Conservation (phyloP, 2,329 filamentous ascomycete genomes). For the Blastomyces percursus region DNA sequence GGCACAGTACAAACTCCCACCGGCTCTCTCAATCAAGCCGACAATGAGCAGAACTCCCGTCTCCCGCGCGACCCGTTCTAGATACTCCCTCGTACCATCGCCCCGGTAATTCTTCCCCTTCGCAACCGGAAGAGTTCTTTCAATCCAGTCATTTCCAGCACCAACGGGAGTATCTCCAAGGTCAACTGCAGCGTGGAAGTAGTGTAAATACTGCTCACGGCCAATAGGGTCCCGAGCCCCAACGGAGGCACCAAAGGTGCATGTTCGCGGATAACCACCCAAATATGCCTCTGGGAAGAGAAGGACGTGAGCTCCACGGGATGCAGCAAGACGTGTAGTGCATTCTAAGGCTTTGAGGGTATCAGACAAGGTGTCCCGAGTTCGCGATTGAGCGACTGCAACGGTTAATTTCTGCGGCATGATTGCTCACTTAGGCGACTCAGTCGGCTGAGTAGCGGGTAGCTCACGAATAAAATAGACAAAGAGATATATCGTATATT, state of each 20-base stretch:
- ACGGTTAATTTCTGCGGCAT: constrained; percentile 35
- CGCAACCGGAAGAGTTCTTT: constrained; percentile 45
- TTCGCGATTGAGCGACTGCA: constrained; percentile 39
- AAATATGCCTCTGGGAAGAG: constrained; percentile 89
- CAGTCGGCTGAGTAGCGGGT: background rate
- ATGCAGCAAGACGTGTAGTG: constrained; percentile 55
- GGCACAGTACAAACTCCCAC: constrained; percentile 73
- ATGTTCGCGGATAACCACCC: constrained; percentile 79
- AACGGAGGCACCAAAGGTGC: constrained; percentile 62
- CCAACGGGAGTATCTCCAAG: constrained; percentile 67
- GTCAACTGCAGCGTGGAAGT: constrained; percentile 70
- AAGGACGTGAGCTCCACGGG: constrained; percentile 53
- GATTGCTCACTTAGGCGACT: constrained; percentile 3
- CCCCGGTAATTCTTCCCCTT: constrained; percentile 46
- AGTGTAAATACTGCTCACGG: constrained; percentile 69
- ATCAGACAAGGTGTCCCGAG: constrained; percentile 31
- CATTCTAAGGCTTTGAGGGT: constrained; percentile 57
- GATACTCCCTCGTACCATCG: constrained; percentile 66
- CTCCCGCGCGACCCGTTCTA: constrained; percentile 65
- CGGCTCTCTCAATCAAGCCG: constrained; percentile 67
- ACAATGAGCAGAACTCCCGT: constrained; percentile 73
- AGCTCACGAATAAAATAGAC: background rate
- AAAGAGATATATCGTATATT: background rate
- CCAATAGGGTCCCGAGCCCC: constrained; percentile 58
- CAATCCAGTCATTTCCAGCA: constrained; percentile 61